Base-by-base conservation (phyloP, 164 flowering plant genomes). In the Dillenia suffruticosa region DNA sequence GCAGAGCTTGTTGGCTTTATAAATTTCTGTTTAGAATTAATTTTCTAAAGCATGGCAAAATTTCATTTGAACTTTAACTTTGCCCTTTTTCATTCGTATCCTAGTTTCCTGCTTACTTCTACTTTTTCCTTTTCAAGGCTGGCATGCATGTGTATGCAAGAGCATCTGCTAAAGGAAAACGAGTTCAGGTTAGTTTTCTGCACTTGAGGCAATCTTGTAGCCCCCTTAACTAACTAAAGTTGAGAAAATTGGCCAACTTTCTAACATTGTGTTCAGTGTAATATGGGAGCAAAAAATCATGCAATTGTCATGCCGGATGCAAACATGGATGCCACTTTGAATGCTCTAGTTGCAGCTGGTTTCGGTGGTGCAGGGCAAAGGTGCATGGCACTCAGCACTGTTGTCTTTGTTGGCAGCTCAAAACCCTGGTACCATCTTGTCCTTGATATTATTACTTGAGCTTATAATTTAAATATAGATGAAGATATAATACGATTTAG, bases 271-370 rank as follows among this genome's bases (percentile, higher is more conserved):
- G 11, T 70, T 61, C 79, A 94, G 99, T 86, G 84, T 44, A 89
- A 91, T 66, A 85, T 94, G 90, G 96, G 99, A 59, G 97, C 99
- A 49, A 94, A 94, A 73, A 91, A 87, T 68, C 99, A 91, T 76
- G 99, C 89, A 40, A 77, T 94, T 49, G 84, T 94, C 72, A 70
- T 94, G 89, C 96, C 97, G 66, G 99, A 94, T 85, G 99, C 99
- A 64, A 86, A 72, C 43, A 40, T 77, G 19, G 92, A 84, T 80
- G 87, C 95, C 64, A 84, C 99, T 26, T 49, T 89, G 63, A 88
- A 88, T 81, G 84, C 97, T 72, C 65, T 94, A 54, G 86, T 81
- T 77, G 87, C 92, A 8, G 96, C 99, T 80, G 96, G 99, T 45
- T 94, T 91, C 77, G 99, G 22, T 19, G 22, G 22, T 19, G 22